Evolutionary conservation across 441 rosid species (phyloP), one percentile per base, ranked within the genome.

Genomic region (Manihot esculenta): DNA sequence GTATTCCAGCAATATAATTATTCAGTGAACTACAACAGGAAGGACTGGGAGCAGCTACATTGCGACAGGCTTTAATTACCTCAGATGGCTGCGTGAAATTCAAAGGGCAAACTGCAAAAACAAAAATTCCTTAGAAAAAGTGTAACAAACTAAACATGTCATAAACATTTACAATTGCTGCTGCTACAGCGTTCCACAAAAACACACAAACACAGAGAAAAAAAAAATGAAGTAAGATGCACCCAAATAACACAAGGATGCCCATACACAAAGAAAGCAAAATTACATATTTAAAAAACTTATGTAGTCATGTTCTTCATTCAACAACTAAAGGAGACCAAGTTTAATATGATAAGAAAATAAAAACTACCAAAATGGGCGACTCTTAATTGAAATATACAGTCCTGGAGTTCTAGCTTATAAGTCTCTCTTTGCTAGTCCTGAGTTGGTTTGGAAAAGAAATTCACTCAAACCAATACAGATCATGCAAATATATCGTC

Each of bases 1-100:
- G 99, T 79, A 94, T 72, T 70, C 96, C 86, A 10, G 87, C 82
- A 66, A 94, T 92, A 77, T 94, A 94, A 15, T 88, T 67, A 72
- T 89, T 92, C 69, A 94, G 76, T 48, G 99, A 89, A 85, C 97
- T 89, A 82, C 99, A 94, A 71, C 99, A 94, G 26, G 93, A 87
- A 70, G 99, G 97, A 81, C 86, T 87, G 1, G 97, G 94, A 79
- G 96, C 92, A 79, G 93, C 97, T 72, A 87, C 85, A 68, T 90
- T 94, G 50, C 83, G 92, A 70, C 99, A 94, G 66, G 90, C 93
- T 73, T 88, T 84, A 45, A 92, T 89, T 70, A 92, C 99, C 74
- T 90, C 93, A 0, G 82, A 72, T 61, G 99, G 97, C 84, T 87
- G 82, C 68, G 89, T 87, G 73, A 90, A 83, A 57, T 89, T 89